phyloP scores from a whole-genome alignment of 257 asterid genomes.

The Solanum paucissectum region DNA sequence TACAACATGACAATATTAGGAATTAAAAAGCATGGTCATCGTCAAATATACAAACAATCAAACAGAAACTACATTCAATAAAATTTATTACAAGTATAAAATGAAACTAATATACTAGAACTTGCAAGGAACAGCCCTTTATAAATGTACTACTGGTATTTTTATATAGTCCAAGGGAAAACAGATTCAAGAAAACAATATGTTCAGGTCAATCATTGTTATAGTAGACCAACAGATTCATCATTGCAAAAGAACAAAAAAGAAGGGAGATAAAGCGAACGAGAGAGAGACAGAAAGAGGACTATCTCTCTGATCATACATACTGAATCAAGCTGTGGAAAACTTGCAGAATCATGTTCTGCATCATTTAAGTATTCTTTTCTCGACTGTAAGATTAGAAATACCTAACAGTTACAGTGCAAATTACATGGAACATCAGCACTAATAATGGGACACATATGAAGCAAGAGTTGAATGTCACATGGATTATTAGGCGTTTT shows the following conservation, averaged over 20 bases:
- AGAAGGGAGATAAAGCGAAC: neutral
- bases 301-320: neutral
- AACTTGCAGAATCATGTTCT: neutral
- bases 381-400: neutral
- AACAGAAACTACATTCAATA: neutral
- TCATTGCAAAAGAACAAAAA: neutral
- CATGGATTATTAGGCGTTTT: neutral
- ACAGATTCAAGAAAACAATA: neutral
- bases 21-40: neutral
- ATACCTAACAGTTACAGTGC: neutral
- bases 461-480: neutral
- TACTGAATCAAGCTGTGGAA: neutral
- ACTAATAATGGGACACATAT: neutral
- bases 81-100: neutral
- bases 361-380: neutral
- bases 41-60: neutral
- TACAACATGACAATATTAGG: slow-evolving; percentile 4
- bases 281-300: neutral
- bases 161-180: neutral
- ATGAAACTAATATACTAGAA: neutral
- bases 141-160: neutral
- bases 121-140: neutral
- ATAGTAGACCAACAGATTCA: neutral
- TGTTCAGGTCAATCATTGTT: neutral
- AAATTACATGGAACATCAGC: neutral